These are phyloP conservation scores for Vachellia pachyceras DNA, from an alignment of 306 rosid species.

Conservation along the genomic window DNA sequence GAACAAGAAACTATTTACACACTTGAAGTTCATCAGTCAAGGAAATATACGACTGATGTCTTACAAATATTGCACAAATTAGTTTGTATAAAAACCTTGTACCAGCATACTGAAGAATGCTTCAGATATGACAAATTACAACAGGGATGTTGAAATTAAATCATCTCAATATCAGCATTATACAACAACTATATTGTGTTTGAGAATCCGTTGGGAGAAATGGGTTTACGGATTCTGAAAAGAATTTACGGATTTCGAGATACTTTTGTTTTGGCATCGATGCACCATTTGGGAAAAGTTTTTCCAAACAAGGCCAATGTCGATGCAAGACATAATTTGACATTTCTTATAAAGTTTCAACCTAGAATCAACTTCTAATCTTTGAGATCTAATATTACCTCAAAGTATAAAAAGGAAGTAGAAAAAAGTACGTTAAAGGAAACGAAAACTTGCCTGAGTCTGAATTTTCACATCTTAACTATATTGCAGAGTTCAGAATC, in stretches of 20 bases:
- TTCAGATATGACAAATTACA: background rate
- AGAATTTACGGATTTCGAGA: too few relatives aligned
- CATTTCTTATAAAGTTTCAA: constrained; percentile 8
- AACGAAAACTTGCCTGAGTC: background rate
- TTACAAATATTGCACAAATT: constrained; percentile 10
- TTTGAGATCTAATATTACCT: background rate
- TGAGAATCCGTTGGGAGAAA: too few relatives aligned
- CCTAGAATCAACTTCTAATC: constrained; percentile 13
- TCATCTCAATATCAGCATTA: background rate
- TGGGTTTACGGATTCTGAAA: too few relatives aligned
- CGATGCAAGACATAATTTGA: background rate
- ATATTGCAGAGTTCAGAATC: background rate
- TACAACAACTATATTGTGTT: background rate
- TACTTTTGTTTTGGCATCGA: too few relatives aligned
- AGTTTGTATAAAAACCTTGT: constrained; percentile 8
- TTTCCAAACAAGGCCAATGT: too few relatives aligned
- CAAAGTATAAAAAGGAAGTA: background rate
- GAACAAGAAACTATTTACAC: constrained; percentile 4
- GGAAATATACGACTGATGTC: constrained; percentile 20
- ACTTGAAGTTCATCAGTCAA: constrained; percentile 20
- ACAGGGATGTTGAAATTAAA: background rate
- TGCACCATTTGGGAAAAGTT: too few relatives aligned
- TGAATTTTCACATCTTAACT: background rate
- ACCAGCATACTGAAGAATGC: background rate
- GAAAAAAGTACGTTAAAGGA: background rate